Evolutionary conservation across 441 rosid species (phyloP).

Genomic region (Codiaeum variegatum): DNA sequence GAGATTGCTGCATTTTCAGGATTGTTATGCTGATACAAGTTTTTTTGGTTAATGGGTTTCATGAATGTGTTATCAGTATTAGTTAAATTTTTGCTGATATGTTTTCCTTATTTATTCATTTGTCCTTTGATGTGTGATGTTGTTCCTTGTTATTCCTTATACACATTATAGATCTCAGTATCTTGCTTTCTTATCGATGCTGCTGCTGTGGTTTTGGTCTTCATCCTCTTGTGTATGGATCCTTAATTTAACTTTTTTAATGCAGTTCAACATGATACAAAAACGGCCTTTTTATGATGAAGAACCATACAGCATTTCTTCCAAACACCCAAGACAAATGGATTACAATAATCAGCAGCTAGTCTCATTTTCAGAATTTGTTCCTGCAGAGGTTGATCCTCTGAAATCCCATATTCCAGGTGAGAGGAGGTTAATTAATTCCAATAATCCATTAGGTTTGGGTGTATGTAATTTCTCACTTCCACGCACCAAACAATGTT

Average conservation of each 20-base stretch:
- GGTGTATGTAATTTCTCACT: background rate
- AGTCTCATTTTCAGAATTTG: conserved; percentile 35
- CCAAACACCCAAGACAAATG: conserved; percentile 40
- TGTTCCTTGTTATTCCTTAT: background rate
- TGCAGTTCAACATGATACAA: conserved; percentile 42
- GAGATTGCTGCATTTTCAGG: background rate
- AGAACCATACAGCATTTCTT: conserved; percentile 30
- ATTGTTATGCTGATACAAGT: background rate
- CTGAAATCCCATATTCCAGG: conserved; percentile 26
- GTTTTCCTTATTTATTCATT: background rate
- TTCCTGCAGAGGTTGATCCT: conserved; percentile 21
- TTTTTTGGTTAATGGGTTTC: background rate
- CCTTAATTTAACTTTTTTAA: background rate
- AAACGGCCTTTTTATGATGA: conserved; percentile 43
- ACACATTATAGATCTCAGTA: background rate
- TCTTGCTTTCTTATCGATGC: background rate
- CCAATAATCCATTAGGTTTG: background rate
- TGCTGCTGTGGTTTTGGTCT: background rate
- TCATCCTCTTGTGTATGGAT: background rate
- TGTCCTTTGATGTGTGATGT: background rate
- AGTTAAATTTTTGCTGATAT: background rate
- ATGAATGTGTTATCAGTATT: too few relatives aligned
- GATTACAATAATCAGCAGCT: conserved; percentile 24
- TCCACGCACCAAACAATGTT: background rate
- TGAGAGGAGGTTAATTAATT: conserved; percentile 23